A percentile compares a stretch with the other conserved stretches of the same genome.
phyloP scores from a whole-genome alignment of 2,329 filamentous ascomycete genomes.

The Acrocalymma vagum region DNA sequence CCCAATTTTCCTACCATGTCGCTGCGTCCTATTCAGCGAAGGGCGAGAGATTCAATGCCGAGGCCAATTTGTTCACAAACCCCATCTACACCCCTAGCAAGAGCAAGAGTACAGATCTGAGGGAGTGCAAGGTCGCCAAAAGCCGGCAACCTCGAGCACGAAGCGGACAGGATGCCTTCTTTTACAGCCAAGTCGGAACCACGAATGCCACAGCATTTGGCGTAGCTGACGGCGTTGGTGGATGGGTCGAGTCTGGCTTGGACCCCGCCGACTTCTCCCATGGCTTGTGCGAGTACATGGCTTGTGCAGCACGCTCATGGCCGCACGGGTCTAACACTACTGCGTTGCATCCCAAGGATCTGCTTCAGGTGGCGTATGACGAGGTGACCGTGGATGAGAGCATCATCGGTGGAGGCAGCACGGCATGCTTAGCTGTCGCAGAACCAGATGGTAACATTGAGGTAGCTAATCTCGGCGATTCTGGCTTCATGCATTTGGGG shows the following conservation, averaged over 20 bases:
- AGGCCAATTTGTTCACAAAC: constrained; percentile 45
- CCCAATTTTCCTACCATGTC: constrained; percentile 49
- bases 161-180: constrained; percentile 96
- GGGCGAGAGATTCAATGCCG: constrained; percentile 45
- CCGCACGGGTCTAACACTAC: constrained; percentile 46
- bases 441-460: constrained; percentile 78
- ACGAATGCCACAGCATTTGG: constrained; percentile 80
- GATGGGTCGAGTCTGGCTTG: constrained; percentile 91
- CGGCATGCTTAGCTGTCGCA: constrained; percentile 86
- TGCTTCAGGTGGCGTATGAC: constrained; percentile 88
- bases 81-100: constrained; percentile 36
- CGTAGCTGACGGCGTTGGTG: constrained; percentile 92
- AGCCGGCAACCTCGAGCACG: constrained; percentile 72
- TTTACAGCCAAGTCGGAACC: constrained; percentile 80
- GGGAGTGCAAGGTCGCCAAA: constrained; percentile 44
- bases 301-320: constrained; percentile 72
- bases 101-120: constrained; percentile 31
- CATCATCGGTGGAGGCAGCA: constrained; percentile 86
- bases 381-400: constrained; percentile 76
- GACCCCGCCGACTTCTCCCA: constrained; percentile 97
- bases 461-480: constrained; percentile 94
- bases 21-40: constrained; percentile 53
- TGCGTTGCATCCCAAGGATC: constrained; percentile 67
- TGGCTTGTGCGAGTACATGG: constrained; percentile 93
- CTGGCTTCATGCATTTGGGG: constrained; percentile 87